phyloP scores from a whole-genome alignment of 1,284 basidiomycete species.

The Trichosporon sp. region DNA sequence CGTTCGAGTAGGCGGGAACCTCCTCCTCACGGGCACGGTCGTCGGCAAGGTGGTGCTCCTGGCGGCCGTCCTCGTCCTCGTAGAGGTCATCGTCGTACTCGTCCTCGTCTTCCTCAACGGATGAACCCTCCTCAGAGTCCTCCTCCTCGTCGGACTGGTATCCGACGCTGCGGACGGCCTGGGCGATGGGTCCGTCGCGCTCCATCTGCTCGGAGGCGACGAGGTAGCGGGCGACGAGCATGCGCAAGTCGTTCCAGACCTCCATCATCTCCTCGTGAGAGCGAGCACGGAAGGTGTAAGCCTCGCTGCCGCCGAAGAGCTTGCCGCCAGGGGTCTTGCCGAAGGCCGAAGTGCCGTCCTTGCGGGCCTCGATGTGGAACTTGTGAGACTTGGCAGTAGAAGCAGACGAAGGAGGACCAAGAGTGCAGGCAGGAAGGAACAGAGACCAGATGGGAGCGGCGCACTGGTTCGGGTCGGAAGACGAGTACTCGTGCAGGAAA shows the following conservation, averaged over 20 bases:
- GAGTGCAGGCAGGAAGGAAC: slow-evolving; percentile 91
- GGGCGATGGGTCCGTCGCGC: slow-evolving; percentile 83
- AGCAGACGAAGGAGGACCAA: slow-evolving; percentile 79
- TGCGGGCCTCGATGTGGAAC: slow-evolving; percentile 93
- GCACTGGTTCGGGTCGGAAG: slow-evolving; percentile 65
- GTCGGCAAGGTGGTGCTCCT: slow-evolving; percentile 53
- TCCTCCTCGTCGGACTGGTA: slow-evolving; percentile 61
- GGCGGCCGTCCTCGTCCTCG: slow-evolving; percentile 54
- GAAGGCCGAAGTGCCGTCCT: slow-evolving; percentile 56
- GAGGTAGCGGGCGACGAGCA: slow-evolving; percentile 93
- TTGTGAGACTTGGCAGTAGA: slow-evolving; percentile 73
- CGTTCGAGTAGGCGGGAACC: slow-evolving; percentile 50
- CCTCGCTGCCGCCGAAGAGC: slow-evolving; percentile 53
- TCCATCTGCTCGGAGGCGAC: slow-evolving; percentile 93
- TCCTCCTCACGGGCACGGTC: slow-evolving; percentile 39
- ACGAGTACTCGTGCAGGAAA: slow-evolving; percentile 86
- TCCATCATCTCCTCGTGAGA: slow-evolving; percentile 98
- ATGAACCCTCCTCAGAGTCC: slow-evolving; percentile 63
- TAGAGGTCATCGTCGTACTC: slow-evolving; percentile 50
- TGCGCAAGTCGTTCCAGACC: slow-evolving; percentile 98
- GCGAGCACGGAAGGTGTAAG: slow-evolving; percentile 87
- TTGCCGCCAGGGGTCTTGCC: slow-evolving; percentile 60
- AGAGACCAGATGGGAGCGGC: slow-evolving; percentile 75
- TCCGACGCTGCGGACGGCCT: slow-evolving; percentile 82
- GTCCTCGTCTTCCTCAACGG: slow-evolving; percentile 62